Percentiles rank a stretch among this genome's conserved stretches.
Conservation (phyloP, 2,329 filamentous ascomycete species). For the Verticillium dahliae region DNA sequence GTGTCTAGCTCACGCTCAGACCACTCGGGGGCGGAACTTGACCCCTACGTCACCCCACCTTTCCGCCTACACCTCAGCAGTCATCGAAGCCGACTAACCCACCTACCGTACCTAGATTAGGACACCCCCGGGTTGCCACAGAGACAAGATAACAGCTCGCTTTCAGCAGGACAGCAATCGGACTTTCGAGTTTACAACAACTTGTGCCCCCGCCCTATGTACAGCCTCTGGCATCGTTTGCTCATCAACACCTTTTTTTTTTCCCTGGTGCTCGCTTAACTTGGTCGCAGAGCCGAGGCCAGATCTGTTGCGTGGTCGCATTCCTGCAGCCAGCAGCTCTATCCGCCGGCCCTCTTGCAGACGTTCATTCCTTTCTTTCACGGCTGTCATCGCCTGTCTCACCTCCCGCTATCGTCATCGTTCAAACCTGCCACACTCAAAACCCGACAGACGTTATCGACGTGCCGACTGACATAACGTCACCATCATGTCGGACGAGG, state of each 20-base stretch:
- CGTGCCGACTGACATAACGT: background rate
- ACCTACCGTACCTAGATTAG: background rate
- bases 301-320: background rate
- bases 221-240: background rate
- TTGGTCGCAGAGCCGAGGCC: background rate
- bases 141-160: slow-evolving; percentile 1
- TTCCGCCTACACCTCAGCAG: background rate
- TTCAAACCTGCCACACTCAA: background rate
- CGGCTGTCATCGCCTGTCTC: slow-evolving; percentile 5
- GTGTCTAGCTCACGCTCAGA: background rate
- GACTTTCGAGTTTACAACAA: background rate
- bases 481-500: slow-evolving; percentile 56
- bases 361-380: background rate
- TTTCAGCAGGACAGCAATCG: background rate
- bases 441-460: background rate
- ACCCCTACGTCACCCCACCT: slow-evolving; percentile 2
- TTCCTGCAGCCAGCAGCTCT: background rate
- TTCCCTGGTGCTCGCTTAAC: background rate
- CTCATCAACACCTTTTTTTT: background rate
- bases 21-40: background rate
- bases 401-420: background rate
- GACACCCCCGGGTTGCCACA: slow-evolving; percentile 1
- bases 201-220: background rate
- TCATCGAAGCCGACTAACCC: background rate
- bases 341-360: background rate